Evolutionary conservation across 2,329 filamentous ascomycete species (phyloP), one percentile per base, ranked within the genome.

Genomic region (Bipolaris bicolor): DNA sequence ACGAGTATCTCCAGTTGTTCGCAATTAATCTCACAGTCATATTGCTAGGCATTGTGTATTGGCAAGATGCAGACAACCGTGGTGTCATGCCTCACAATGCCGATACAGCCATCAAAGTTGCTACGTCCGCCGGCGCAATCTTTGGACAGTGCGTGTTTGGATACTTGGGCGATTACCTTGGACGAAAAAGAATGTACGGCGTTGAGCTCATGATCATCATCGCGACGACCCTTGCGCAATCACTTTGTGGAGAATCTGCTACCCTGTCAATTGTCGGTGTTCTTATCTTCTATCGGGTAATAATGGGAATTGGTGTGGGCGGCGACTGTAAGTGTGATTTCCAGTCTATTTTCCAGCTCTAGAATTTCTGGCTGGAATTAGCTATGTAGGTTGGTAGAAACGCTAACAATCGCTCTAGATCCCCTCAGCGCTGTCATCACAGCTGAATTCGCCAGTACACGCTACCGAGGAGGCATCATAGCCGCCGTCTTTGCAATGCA

Each of bases 401-500:
- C 33, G 26, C 56, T 64, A n/a, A 62, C 52, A 1, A 43, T 11
- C 26, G 7, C 10, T 24, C 24, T 37, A 65, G 63, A 94, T 71
- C 91, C 91, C 5, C 81, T 96, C 7, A 91, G 88, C 46, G 90
- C 88, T 20, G 90, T 94, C 63, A 95, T 95, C 68, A 94, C 91
- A 5, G 92, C 91, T 5, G 91, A 95, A 81, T 95, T 95, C 69
- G 90, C 91, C 10, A 93, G 89, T 3, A 94, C 90, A 51, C 92
- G 89, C 77, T 93, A 90, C 87, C 82, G 91, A 76, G 91, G 90
- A 65, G 90, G 90, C 63, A 95, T 95, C 88, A 93, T 96, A 88
- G 90, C 86, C 33, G 83, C 90, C 15, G 91, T 95, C 52, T 95
- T 95, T 70, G 90, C 90, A 65, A 94, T 93, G 90, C 91, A 96